Conservation (phyloP, 2,329 filamentous ascomycete species). For the Alternaria sp. region DNA sequence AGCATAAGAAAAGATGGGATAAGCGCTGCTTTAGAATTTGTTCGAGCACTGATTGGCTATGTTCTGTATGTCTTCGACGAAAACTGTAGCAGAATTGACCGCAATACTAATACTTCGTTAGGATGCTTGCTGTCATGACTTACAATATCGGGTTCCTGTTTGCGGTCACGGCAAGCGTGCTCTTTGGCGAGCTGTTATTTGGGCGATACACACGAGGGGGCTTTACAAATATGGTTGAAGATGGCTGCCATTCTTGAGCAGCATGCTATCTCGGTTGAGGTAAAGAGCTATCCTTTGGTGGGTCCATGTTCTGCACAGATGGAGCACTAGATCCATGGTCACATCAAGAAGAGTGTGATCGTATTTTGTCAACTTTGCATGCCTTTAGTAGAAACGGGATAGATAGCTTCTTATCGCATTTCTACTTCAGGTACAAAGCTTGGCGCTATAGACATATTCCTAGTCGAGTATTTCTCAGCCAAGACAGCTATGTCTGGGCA, state of each 20-base stretch:
- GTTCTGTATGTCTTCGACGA: constrained; percentile 31
- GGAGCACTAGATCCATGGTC: neutral
- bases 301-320: neutral
- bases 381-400: neutral
- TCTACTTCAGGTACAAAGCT: too few relatives aligned
- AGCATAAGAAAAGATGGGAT: constrained; percentile 29
- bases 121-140: constrained; percentile 46
- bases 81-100: neutral
- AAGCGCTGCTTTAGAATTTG: constrained; percentile 33
- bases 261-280: neutral
- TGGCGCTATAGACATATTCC: too few relatives aligned
- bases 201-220: constrained; percentile 36
- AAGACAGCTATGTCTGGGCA: too few relatives aligned
- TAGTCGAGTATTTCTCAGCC: too few relatives aligned
- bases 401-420: neutral
- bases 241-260: constrained; percentile 36
- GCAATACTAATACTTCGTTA: constrained; percentile 10
- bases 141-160: constrained; percentile 44
- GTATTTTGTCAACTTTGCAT: neutral
- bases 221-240: constrained; percentile 30
- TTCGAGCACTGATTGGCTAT: constrained; percentile 39
- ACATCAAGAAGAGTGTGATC: neutral
- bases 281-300: neutral
- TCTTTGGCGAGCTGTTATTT: constrained; percentile 40
- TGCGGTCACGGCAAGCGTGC: constrained; percentile 39